Evolutionary conservation across 345 rosid species (phyloP).

Genomic region (Eucalyptus albens): DNA sequence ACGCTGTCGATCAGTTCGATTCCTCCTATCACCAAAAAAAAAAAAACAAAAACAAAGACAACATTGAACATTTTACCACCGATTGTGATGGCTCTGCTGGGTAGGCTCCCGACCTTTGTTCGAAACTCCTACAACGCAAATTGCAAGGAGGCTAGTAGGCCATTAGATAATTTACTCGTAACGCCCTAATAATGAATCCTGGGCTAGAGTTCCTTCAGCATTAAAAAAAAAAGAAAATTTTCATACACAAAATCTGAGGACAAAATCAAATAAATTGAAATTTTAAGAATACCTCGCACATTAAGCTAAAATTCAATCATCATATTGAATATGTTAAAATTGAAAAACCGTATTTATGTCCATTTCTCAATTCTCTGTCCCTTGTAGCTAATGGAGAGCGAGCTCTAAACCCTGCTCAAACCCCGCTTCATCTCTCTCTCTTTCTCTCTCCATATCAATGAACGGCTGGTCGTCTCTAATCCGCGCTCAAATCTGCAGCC

Average conservation of each 20-base stretch:
- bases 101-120: rapidly evolving
- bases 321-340: too few relatives aligned
- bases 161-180: too few relatives aligned
- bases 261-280: too few relatives aligned
- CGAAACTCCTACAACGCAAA: rapidly evolving
- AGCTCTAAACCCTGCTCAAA: not conserved
- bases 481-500: not conserved
- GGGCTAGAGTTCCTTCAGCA: rapidly evolving
- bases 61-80: too few relatives aligned
- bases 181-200: rapidly evolving
- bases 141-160: rapidly evolving
- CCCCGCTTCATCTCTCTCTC: not conserved
- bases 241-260: rapidly evolving
- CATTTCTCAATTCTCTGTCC: too few relatives aligned
- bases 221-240: too few relatives aligned
- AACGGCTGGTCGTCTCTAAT: not conserved
- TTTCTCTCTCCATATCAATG: not conserved
- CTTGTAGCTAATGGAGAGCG: not conserved
- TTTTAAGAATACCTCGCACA: rapidly evolving
- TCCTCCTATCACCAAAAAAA: too few relatives aligned
- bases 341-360: too few relatives aligned
- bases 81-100: rapidly evolving
- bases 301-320: too few relatives aligned
- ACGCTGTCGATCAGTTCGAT: too few relatives aligned
- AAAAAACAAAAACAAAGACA: too few relatives aligned